Base-by-base conservation (phyloP, 2,329 filamentous ascomycete genomes). In the Alternaria atra region DNA sequence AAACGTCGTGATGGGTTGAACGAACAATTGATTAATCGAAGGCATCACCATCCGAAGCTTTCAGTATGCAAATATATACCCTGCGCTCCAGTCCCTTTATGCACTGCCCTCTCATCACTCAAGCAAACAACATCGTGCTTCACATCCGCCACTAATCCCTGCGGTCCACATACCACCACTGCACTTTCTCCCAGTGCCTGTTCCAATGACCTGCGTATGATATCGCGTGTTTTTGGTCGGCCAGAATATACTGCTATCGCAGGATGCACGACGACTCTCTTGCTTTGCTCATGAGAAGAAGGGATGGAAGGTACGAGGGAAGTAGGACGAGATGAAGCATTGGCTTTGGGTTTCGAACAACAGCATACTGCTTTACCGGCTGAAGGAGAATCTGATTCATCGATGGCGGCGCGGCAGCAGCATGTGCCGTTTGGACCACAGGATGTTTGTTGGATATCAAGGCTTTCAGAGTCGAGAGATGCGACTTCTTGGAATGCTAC, bases 31-130 rank as follows among this genome's bases (percentile, higher is more conserved):
- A 27, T 25, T 25, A 4, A 9, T 6, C 6, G 25, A 15, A 15
- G 3, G 5, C 3, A 30, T 61, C n/a, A 61, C 58, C 58, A 61
- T 15, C 58, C 58, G 76, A 88, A 89, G 17, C 80, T 82, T 73
- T 89, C 87, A 0, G 83, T 83, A 75, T 88, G 86, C 32, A 89
- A 72, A 71, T 84, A 88, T 29, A 90, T 85, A 0, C 88, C 88
- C 72, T 90, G 87, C 13, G 88, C 88, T 0, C 87, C 87, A 0
- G 86, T 90, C 2, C 88, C 88, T 73, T 90, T 90, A 67, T 90
- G 87, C 43, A 90, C 87, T 4, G 87, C 88, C 30, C 88, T 80
- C 74, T 90, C 88, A 72, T 91, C 87, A 65, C 86, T 88, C 42
- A 90, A 67, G 8, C 71, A 80, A 3, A 86, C 86, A 1, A 87